These are phyloP conservation scores for Periconia sp. DNA, from an alignment of 2,329 filamentous ascomycete genomes.

Conservation along the genomic window DNA sequence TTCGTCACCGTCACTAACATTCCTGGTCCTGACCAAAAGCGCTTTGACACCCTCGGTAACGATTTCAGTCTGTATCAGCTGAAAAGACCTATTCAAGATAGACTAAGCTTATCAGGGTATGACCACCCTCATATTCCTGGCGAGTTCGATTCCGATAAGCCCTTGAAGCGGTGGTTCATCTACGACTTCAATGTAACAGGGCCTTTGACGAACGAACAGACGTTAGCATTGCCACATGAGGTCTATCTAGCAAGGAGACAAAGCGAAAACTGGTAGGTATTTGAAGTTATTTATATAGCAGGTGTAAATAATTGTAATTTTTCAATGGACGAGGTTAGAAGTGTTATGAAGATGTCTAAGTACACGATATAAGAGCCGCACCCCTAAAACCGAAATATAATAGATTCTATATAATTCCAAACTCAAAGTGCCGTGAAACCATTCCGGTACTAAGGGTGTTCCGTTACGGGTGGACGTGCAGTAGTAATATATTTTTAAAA, in stretches of 20 bases:
- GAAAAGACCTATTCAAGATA: constrained; percentile 1
- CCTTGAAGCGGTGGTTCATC: constrained; percentile 5
- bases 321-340: background rate
- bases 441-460: background rate
- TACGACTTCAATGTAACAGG: constrained; percentile 8
- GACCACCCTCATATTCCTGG: constrained; percentile 7
- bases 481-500: too few species aligned
- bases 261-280: too few species aligned
- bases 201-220: constrained; percentile 5
- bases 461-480: background rate
- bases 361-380: background rate
- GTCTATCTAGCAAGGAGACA: constrained; percentile 8
- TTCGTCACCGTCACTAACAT: constrained; percentile 4
- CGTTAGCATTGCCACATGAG: constrained; percentile 1
- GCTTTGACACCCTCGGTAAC: constrained; percentile 2
- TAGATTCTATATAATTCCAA: background rate
- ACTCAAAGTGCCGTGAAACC: background rate
- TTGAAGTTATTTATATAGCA: too few species aligned
- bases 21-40: constrained; percentile 4
- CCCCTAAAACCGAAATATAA: background rate
- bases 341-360: background rate
- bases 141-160: constrained; percentile 6
- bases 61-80: constrained; percentile 4
- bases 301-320: background rate
- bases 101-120: constrained; percentile 1